phyloP scores from a whole-genome alignment of 768 basidiomycete genomes.

The Boletus rex-veris region DNA sequence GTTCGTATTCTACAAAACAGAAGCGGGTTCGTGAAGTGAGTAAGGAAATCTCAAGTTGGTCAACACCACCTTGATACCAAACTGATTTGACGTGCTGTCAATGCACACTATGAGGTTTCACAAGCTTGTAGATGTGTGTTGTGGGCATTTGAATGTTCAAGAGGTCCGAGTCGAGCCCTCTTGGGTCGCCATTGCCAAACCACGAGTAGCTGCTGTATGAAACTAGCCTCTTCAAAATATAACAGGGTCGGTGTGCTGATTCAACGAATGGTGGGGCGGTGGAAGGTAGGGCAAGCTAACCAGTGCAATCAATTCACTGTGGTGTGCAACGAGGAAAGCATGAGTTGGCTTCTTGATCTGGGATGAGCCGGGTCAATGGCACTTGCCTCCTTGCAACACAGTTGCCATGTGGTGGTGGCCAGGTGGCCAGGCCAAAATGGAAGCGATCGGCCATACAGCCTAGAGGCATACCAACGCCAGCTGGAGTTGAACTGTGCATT shows the following conservation, averaged over 20 bases:
- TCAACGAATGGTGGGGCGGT: not conserved
- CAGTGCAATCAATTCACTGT: not conserved
- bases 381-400: not conserved
- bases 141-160: slow-evolving; percentile 2
- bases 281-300: not conserved
- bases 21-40: not conserved
- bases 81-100: slow-evolving; percentile 41
- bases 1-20: slow-evolving; percentile 36
- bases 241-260: not conserved
- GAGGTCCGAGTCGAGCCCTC: not conserved
- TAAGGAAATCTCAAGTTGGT: not conserved
- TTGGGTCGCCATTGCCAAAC: slow-evolving; percentile 4
- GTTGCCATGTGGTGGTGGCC: not conserved
- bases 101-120: slow-evolving; percentile 34
- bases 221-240: not conserved
- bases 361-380: not conserved
- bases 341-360: not conserved
- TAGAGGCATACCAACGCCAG: no score
- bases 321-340: slow-evolving; percentile 1
- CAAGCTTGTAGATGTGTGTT: not conserved
- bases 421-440: not conserved
- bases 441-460: no score
- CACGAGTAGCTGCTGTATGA: not conserved
- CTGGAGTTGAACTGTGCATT: no score
- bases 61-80: slow-evolving; percentile 29